These are phyloP conservation scores for Sporisorium iseilematis-ciliati DNA, from an alignment of 1,284 basidiomycete species.

Conservation along the genomic window DNA sequence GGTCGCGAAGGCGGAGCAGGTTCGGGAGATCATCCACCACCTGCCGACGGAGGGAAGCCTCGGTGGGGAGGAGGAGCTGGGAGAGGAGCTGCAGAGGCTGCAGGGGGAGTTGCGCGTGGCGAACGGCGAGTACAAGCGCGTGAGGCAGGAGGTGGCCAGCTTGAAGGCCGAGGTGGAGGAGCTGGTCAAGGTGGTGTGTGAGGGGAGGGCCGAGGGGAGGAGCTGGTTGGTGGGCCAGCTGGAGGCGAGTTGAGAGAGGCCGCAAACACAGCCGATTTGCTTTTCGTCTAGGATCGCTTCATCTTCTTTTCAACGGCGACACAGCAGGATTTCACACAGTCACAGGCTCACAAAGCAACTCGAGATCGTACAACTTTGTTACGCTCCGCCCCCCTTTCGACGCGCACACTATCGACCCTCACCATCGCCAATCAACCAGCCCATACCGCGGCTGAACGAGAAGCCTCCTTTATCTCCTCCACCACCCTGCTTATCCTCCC, in stretches of 20 bases:
- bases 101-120: constrained; percentile 21
- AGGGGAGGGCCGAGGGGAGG: constrained; percentile 10
- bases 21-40: constrained; percentile 43
- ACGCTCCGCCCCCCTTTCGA: not conserved
- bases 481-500: constrained; percentile 1
- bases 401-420: constrained; percentile 11
- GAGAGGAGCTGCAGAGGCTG: constrained; percentile 11
- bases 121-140: constrained; percentile 41
- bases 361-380: not conserved
- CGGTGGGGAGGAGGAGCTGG: constrained; percentile 19
- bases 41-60: constrained; percentile 23
- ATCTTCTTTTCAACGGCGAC: too few relatives aligned
- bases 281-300: not conserved
- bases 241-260: constrained; percentile 3
- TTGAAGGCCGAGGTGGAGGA: constrained; percentile 26
- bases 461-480: constrained; percentile 20
- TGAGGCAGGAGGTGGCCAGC: constrained; percentile 22
- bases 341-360: too few relatives aligned
- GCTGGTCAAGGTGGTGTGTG: constrained; percentile 11
- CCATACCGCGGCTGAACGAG: constrained; percentile 38
- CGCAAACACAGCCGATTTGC: too few relatives aligned
- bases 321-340: too few relatives aligned
- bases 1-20: constrained; percentile 41
- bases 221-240: constrained; percentile 24
- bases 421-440: constrained; percentile 50